phyloP scores from a whole-genome alignment of 164 flowering plant species.

The Stephania cephalantha region DNA sequence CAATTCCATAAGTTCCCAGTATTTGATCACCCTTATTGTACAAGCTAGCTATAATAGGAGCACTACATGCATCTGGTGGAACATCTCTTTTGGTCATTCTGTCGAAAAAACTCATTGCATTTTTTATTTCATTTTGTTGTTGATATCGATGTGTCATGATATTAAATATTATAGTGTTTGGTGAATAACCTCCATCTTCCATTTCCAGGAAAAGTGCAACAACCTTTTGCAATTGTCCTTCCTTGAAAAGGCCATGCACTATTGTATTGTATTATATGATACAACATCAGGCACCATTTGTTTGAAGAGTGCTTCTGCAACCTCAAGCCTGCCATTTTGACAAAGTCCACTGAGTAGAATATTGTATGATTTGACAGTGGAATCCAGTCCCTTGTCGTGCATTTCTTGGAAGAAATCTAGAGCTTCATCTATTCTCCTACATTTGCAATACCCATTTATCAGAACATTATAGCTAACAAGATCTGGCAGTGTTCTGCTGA shows the following conservation, averaged over 20 bases:
- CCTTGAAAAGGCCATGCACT: conserved; percentile 7
- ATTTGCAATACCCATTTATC: neutral
- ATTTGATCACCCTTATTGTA: neutral
- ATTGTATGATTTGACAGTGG: neutral
- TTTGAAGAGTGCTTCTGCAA: conserved; percentile 2
- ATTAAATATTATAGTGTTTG: neutral
- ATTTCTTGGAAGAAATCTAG: neutral
- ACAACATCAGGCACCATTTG: conserved; percentile 11
- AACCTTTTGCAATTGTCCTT: conserved; percentile 10
- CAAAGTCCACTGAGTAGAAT: neutral
- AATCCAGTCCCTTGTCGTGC: neutral
- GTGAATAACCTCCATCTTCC: neutral
- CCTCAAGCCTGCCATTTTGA: neutral
- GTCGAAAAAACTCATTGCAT: neutral
- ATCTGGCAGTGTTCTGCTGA: neutral
- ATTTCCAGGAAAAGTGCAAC: conserved; percentile 1
- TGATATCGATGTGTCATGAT: neutral
- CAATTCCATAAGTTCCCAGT: neutral
- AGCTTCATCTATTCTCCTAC: conserved; percentile 2
- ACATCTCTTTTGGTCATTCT: conserved; percentile 1
- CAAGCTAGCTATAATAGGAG: neutral
- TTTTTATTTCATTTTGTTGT: conserved; percentile 1
- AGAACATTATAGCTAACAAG: conserved; percentile 3
- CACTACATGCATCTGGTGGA: neutral
- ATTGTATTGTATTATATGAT: conserved; percentile 5